These are phyloP conservation scores for Blastocladiella emersonii DNA, from an alignment of 371 early-diverging fungal species.

Conservation along the genomic window DNA sequence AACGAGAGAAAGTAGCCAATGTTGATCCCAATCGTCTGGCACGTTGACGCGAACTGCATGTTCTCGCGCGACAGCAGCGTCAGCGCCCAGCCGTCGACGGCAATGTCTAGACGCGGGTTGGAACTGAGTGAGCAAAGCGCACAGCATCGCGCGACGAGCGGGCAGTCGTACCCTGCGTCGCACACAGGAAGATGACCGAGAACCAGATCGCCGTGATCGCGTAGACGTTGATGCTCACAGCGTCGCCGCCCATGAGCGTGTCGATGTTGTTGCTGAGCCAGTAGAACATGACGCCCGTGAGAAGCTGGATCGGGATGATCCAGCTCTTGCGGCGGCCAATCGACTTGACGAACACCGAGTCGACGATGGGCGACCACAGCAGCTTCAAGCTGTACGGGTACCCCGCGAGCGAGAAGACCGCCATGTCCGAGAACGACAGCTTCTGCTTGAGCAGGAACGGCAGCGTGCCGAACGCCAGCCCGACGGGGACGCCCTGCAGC, in stretches of 20 bases:
- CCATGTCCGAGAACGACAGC: slow-evolving; percentile 79
- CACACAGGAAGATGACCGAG: slow-evolving; percentile 75
- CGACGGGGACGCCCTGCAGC: slow-evolving; percentile 88
- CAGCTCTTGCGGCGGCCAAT: slow-evolving; percentile 90
- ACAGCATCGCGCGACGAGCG: neutral
- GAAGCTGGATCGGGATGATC: slow-evolving; percentile 93
- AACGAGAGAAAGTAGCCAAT: slow-evolving; percentile 89
- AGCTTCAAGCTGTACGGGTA: slow-evolving; percentile 90
- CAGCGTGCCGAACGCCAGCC: slow-evolving; percentile 77
- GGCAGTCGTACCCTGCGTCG: slow-evolving; percentile 58
- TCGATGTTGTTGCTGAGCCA: slow-evolving; percentile 67
- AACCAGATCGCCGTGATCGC: slow-evolving; percentile 54
- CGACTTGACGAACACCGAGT: slow-evolving; percentile 59
- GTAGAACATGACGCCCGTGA: slow-evolving; percentile 57
- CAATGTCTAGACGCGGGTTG: slow-evolving; percentile 51
- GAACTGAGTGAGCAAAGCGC: no score
- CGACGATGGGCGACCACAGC: slow-evolving; percentile 93
- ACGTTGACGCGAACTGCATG: slow-evolving; percentile 77
- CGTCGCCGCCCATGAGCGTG: no score
- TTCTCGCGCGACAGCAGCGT: slow-evolving; percentile 78
- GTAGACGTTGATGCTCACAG: slow-evolving; percentile 44
- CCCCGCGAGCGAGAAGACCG: slow-evolving; percentile 77
- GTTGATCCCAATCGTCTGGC: slow-evolving; percentile 92
- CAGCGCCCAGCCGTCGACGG: slow-evolving; percentile 95
- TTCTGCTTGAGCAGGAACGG: slow-evolving; percentile 85